These are phyloP conservation scores for Nannochloropsis oceanica DNA, from an alignment of 108 stramenopile genomes.

Conservation along the genomic window DNA sequence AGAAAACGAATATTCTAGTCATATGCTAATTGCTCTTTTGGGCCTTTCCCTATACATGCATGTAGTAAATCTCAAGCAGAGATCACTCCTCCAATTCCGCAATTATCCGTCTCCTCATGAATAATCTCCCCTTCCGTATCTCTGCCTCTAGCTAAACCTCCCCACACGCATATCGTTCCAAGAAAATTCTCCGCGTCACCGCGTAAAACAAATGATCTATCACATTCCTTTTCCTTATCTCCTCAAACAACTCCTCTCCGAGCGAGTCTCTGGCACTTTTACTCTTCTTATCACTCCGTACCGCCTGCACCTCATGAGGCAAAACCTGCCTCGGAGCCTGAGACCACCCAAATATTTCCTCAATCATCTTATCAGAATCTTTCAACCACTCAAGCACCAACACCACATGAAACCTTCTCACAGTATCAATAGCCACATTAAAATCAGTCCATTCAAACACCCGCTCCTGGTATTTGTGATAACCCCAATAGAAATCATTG, in stretches of 20 bases:
- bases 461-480: background rate
- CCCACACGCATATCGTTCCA: constrained; percentile 25
- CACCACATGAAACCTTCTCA: constrained; percentile 20
- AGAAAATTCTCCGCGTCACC: constrained; percentile 30
- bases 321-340: constrained; percentile 15
- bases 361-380: constrained; percentile 10
- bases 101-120: too few relatives aligned
- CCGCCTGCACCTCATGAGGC: constrained; percentile 27
- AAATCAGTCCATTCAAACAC: constrained; percentile 22
- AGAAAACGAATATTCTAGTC: too few relatives aligned
- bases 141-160: background rate
- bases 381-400: constrained; percentile 27
- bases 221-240: constrained; percentile 6
- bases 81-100: too few relatives aligned
- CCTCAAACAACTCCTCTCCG: background rate
- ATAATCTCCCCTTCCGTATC: too few relatives aligned
- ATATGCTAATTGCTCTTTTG: too few relatives aligned
- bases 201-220: constrained; percentile 34
- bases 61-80: too few relatives aligned
- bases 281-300: constrained; percentile 5
- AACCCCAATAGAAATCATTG: background rate
- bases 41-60: too few relatives aligned
- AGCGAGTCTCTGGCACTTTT: constrained; percentile 10
- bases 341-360: constrained; percentile 21
- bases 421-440: background rate